These are phyloP conservation scores for Datura wrightii DNA, from an alignment of 257 asterid genomes.

Conservation along the genomic window DNA sequence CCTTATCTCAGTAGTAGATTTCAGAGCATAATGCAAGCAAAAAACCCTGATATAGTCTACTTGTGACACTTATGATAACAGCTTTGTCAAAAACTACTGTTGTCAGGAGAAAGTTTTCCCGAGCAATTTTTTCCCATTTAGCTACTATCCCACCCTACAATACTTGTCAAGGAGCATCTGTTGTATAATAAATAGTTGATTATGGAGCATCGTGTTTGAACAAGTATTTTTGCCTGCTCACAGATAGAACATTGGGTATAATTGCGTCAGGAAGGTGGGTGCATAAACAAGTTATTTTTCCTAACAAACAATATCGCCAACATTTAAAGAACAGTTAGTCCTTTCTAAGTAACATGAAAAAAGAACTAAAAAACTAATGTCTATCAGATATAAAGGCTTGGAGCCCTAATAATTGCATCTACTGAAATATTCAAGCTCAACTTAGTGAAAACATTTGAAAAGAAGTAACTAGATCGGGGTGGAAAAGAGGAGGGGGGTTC, in stretches of 20 bases:
- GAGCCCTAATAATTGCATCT: not conserved
- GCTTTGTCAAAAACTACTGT: not conserved
- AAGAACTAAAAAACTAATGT: not conserved
- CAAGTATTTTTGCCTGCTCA: not conserved
- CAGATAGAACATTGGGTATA: not conserved
- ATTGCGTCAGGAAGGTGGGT: too few species aligned
- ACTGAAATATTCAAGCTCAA: conserved; percentile 3
- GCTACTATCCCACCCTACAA: not conserved
- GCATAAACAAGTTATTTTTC: too few species aligned
- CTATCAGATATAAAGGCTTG: not conserved
- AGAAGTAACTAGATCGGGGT: not conserved
- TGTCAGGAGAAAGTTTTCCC: not conserved
- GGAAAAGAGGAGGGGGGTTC: not conserved
- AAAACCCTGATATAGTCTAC: not conserved
- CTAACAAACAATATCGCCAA: conserved; percentile 1
- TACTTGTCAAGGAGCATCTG: not conserved
- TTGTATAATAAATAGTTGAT: not conserved
- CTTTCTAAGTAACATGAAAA: not conserved
- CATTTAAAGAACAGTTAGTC: not conserved
- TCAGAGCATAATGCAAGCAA: not conserved
- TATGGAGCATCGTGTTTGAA: not conserved
- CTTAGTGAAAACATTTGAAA: not conserved
- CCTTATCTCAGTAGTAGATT: too few species aligned
- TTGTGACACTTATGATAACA: not conserved
- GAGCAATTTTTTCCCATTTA: not conserved